These are phyloP conservation scores for Collybia mongolica DNA, from an alignment of 768 basidiomycete genomes.

Conservation along the genomic window DNA sequence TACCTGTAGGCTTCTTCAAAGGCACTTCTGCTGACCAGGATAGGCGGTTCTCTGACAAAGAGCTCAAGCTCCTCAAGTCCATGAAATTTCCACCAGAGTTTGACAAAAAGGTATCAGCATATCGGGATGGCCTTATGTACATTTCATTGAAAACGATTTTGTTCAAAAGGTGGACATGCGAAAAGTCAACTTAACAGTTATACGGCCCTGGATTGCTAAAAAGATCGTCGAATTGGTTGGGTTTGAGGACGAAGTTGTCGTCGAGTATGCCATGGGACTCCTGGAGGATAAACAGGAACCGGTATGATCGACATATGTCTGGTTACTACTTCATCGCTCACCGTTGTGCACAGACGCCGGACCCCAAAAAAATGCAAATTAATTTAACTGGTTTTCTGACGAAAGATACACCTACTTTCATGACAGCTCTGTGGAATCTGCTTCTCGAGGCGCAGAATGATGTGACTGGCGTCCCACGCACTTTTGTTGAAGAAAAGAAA, in stretches of 20 bases:
- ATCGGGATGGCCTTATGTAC: background rate
- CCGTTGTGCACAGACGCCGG: slow-evolving; percentile 59
- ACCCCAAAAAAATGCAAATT: slow-evolving; percentile 96
- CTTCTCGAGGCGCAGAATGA: slow-evolving; percentile 92
- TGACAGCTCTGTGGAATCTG: slow-evolving; percentile 85
- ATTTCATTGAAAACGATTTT: background rate
- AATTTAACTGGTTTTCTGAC: slow-evolving; percentile 91
- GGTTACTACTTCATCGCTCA: background rate
- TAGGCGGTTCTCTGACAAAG: slow-evolving; percentile 93
- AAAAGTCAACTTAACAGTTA: slow-evolving; percentile 90
- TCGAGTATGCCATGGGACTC: slow-evolving; percentile 94
- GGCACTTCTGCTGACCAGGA: slow-evolving; percentile 91
- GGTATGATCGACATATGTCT: slow-evolving; percentile 41
- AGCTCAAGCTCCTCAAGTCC: slow-evolving; percentile 80
- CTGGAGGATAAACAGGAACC: slow-evolving; percentile 83
- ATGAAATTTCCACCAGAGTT: slow-evolving; percentile 93
- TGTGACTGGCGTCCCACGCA: slow-evolving; percentile 84
- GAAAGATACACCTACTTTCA: slow-evolving; percentile 82
- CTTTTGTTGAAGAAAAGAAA: slow-evolving; percentile 91
- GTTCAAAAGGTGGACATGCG: slow-evolving; percentile 80
- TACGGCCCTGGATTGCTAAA: slow-evolving; percentile 94
- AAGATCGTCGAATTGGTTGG: slow-evolving; percentile 88
- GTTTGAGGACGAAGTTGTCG: slow-evolving; percentile 95
- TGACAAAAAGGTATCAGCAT: slow-evolving; percentile 67
- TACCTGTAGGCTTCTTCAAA: slow-evolving; percentile 75